Conservation (phyloP, 176 grass and related monocot genomes). For the Aechmea fasciata region DNA sequence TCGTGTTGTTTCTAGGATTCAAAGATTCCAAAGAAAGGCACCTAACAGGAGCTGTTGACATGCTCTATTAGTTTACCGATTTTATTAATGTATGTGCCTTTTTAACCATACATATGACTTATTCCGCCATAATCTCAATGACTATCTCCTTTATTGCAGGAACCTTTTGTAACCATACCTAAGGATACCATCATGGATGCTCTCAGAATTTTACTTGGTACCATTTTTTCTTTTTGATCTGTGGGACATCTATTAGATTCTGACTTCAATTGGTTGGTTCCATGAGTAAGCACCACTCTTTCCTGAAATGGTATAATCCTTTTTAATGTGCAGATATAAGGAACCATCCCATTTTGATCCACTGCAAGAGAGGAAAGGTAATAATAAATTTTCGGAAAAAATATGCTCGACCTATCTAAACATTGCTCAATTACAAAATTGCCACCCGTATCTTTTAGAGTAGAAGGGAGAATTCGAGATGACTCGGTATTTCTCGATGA, state of each 20-base stretch:
- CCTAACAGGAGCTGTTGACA: too few relatives aligned
- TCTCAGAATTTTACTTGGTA: conserved; percentile 23
- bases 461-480: too few relatives aligned
- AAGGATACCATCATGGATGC: conserved; percentile 17
- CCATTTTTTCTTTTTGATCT: not conserved
- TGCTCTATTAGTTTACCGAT: not conserved
- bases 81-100: not conserved
- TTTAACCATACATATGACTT: not conserved
- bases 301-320: not conserved
- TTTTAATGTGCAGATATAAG: conserved; percentile 11
- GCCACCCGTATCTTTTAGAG: too few relatives aligned
- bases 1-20: not conserved
- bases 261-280: too few relatives aligned
- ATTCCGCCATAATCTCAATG: not conserved
- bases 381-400: not conserved
- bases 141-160: conserved; percentile 11
- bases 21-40: too few relatives aligned
- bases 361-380: conserved; percentile 29
- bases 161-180: conserved; percentile 9
- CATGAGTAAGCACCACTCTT: not conserved
- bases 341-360: conserved; percentile 22
- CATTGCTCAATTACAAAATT: too few relatives aligned
- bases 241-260: too few relatives aligned
- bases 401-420: too few relatives aligned
- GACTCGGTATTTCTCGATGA: too few relatives aligned